Conservation (phyloP, 768 basidiomycete species). For the Rhizopogon vinicolor region DNA sequence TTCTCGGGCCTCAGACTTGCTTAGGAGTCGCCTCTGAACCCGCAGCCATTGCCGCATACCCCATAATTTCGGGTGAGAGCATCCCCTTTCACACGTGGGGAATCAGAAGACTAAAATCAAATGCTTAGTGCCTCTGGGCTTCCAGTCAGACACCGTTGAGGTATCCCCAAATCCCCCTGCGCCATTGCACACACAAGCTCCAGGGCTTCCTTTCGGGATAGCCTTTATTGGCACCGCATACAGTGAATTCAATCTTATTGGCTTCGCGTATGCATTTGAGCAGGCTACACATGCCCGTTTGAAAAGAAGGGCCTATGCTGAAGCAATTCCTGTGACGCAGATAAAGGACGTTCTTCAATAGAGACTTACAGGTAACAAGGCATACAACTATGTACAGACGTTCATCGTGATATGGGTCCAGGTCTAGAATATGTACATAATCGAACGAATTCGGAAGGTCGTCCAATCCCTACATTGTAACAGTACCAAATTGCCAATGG, state of each 20-base stretch:
- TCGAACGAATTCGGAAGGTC: background rate
- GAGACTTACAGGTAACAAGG: background rate
- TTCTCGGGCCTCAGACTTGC: background rate
- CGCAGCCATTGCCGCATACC: slow-evolving; percentile 59
- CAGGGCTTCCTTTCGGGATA: slow-evolving; percentile 58
- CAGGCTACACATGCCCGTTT: slow-evolving; percentile 55
- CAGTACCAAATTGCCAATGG: too few relatives aligned
- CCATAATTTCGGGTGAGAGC: slow-evolving; percentile 53
- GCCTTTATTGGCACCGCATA: slow-evolving; percentile 61
- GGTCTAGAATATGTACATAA: too few relatives aligned
- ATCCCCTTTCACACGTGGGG: background rate
- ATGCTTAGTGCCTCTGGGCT: slow-evolving; percentile 50
- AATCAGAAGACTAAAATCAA: slow-evolving; percentile 1
- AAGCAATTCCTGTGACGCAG: slow-evolving; percentile 54
- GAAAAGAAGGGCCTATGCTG: slow-evolving; percentile 41
- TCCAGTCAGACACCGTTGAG: slow-evolving; percentile 43
- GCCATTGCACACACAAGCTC: slow-evolving; percentile 25
- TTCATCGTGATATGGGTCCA: background rate
- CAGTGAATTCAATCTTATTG: slow-evolving; percentile 53
- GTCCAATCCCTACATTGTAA: background rate
- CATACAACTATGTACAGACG: too few relatives aligned
- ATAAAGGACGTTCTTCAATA: slow-evolving; percentile 29
- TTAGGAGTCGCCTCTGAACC: slow-evolving; percentile 25
- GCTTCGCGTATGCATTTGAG: slow-evolving; percentile 61
- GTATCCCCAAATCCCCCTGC: slow-evolving; percentile 38